Evolutionary conservation across 306 rosid species (phyloP).

Genomic region (Canavalia gladiata): DNA sequence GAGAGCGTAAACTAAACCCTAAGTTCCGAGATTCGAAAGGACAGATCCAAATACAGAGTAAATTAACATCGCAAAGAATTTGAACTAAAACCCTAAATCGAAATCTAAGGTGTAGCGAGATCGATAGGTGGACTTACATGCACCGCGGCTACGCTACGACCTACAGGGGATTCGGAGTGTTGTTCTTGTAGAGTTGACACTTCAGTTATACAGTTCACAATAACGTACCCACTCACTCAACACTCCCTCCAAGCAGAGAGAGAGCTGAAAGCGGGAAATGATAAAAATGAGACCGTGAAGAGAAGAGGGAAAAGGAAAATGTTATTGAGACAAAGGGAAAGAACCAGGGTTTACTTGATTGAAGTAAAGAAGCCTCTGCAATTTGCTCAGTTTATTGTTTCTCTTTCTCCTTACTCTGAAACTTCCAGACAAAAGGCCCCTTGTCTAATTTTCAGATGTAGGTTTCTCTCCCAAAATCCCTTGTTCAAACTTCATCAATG

Average conservation of each 20-base stretch:
- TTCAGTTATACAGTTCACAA: not conserved
- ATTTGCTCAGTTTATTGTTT: constrained; percentile 16
- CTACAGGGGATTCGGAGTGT: no score
- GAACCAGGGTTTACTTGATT: not conserved
- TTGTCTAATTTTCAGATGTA: not conserved
- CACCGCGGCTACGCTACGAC: not conserved
- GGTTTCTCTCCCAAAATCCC: not conserved
- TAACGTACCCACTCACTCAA: not conserved
- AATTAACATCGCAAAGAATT: not conserved
- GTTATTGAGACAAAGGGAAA: not conserved
- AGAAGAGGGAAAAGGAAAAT: not conserved
- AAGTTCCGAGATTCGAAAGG: not conserved
- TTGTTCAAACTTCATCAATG: not conserved
- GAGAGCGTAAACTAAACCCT: not conserved
- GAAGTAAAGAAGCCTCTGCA: not conserved
- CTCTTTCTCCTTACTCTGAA: not conserved
- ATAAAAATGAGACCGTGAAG: not conserved
- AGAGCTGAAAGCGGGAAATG: constrained; percentile 18
- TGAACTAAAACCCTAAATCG: constrained; percentile 23
- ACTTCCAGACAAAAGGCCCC: not conserved
- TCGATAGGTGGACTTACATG: constrained; percentile 41
- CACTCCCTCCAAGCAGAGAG: not conserved
- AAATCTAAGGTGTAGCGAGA: not conserved
- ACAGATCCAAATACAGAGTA: not conserved
- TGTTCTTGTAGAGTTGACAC: not conserved